Conservation (phyloP, 2,329 filamentous ascomycete species). For the Aureobasidium subglaciale region DNA sequence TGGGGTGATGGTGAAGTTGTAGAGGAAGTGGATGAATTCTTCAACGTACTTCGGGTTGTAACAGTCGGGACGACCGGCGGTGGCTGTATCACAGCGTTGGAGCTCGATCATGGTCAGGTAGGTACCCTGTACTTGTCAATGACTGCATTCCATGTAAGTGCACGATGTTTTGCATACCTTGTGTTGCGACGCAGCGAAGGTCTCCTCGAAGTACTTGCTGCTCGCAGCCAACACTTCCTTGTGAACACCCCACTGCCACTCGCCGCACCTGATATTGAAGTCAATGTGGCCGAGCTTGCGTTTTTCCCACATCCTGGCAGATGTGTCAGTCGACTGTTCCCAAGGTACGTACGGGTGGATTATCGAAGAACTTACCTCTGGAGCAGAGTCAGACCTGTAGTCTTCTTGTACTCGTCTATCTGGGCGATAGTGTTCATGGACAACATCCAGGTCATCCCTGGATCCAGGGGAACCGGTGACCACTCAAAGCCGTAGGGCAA, state of each 20-base stretch:
- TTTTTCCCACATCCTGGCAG: slow-evolving; percentile 3
- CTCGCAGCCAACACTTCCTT: background rate
- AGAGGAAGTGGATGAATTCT: slow-evolving; percentile 8
- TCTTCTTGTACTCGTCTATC: background rate
- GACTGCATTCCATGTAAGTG: too few relatives aligned
- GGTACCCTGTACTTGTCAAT: background rate
- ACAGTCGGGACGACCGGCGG: background rate
- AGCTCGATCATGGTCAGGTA: slow-evolving; percentile 8
- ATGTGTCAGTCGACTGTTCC: background rate
- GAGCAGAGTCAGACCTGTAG: background rate
- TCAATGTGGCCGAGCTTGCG: background rate
- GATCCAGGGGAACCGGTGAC: background rate
- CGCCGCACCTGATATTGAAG: background rate
- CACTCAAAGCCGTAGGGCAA: background rate
- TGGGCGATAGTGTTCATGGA: background rate
- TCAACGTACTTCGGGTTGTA: slow-evolving; percentile 1
- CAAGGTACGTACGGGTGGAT: background rate
- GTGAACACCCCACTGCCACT: background rate
- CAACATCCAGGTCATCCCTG: background rate
- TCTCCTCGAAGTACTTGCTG: slow-evolving; percentile 4
- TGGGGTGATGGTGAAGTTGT: background rate
- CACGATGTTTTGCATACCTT: background rate
- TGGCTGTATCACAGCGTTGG: background rate
- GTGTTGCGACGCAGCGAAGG: background rate
- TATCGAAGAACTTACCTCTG: background rate